Conservation (phyloP, 768 basidiomycete genomes). For the Russula olivacea region DNA sequence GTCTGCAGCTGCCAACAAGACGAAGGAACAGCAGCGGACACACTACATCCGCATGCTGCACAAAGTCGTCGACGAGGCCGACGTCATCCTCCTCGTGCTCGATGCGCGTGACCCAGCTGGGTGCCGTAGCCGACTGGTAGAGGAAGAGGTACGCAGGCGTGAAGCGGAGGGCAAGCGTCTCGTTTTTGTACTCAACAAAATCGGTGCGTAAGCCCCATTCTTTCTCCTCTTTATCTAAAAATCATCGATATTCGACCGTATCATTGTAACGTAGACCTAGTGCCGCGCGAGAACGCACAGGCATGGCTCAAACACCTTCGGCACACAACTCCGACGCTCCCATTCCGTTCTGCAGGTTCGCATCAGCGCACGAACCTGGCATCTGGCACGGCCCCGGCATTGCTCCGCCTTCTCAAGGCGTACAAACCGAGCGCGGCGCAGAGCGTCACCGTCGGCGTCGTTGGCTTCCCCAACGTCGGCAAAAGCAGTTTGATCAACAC, state of each 20-base stretch:
- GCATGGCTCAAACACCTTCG: constrained; percentile 89
- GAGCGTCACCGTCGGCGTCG: constrained; percentile 81
- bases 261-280: constrained; percentile 55
- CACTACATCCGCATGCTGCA: constrained; percentile 76
- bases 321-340: constrained; percentile 86
- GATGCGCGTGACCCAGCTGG: constrained; percentile 96
- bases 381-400: constrained; percentile 64
- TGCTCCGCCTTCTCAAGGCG: constrained; percentile 78
- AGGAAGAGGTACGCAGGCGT: constrained; percentile 84
- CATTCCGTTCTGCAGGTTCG: constrained; percentile 77
- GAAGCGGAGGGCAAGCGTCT: constrained; percentile 88
- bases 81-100: constrained; percentile 83
- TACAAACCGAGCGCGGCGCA: constrained; percentile 62
- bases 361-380: constrained; percentile 79
- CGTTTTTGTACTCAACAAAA: constrained; percentile 94
- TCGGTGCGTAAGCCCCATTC: constrained; percentile 51
- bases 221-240: too few species aligned
- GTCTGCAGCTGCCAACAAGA: constrained; percentile 42
- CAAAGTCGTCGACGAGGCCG: constrained; percentile 90
- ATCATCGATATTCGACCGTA: neutral
- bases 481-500: constrained; percentile 95
- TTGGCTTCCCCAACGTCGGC: constrained; percentile 96
- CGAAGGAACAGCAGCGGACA: constrained; percentile 62
- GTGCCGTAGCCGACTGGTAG: constrained; percentile 84
- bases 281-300: constrained; percentile 83